These are phyloP conservation scores for Sistotremastrum niveocremeum DNA, from an alignment of 768 basidiomycete genomes.

Conservation along the genomic window DNA sequence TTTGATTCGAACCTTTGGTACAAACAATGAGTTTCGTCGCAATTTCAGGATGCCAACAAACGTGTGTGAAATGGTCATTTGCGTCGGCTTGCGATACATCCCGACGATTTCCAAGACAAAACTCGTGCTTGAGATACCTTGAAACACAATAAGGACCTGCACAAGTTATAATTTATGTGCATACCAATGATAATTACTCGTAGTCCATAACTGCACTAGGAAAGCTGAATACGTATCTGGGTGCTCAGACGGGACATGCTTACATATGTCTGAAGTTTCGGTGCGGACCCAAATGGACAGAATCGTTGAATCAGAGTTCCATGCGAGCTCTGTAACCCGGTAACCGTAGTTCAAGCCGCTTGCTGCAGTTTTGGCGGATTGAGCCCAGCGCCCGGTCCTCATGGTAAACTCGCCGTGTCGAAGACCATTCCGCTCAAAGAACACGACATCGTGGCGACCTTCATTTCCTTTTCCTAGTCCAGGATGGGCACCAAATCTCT, in stretches of 20 bases:
- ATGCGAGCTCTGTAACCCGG: slow-evolving; percentile 59
- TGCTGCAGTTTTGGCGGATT: slow-evolving; percentile 15
- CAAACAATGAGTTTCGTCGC: slow-evolving; percentile 51
- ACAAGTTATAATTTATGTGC: not conserved
- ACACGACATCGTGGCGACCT: slow-evolving; percentile 73
- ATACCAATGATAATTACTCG: slow-evolving; percentile 89
- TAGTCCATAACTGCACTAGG: slow-evolving; percentile 87
- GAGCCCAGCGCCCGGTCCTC: slow-evolving; percentile 17
- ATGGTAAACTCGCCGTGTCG: slow-evolving; percentile 82
- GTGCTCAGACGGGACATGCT: slow-evolving; percentile 13
- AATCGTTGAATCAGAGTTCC: slow-evolving; percentile 83
- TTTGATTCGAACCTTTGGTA: slow-evolving; percentile 35
- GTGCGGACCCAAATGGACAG: slow-evolving; percentile 76
- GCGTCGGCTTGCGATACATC: slow-evolving; percentile 24
- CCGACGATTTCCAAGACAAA: slow-evolving; percentile 17
- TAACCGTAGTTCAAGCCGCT: slow-evolving; percentile 41
- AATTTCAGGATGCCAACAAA: slow-evolving; percentile 83
- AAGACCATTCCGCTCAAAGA: slow-evolving; percentile 92
- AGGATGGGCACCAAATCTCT: slow-evolving; percentile 69
- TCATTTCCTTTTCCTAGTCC: slow-evolving; percentile 47
- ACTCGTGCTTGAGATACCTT: slow-evolving; percentile 91
- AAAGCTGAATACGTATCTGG: not conserved
- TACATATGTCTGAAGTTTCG: slow-evolving; percentile 56
- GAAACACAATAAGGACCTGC: not conserved
- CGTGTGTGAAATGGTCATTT: slow-evolving; percentile 49